Base-by-base conservation (phyloP, 495 filamentous ascomycete species). In the Aspergillus bridgeri region DNA sequence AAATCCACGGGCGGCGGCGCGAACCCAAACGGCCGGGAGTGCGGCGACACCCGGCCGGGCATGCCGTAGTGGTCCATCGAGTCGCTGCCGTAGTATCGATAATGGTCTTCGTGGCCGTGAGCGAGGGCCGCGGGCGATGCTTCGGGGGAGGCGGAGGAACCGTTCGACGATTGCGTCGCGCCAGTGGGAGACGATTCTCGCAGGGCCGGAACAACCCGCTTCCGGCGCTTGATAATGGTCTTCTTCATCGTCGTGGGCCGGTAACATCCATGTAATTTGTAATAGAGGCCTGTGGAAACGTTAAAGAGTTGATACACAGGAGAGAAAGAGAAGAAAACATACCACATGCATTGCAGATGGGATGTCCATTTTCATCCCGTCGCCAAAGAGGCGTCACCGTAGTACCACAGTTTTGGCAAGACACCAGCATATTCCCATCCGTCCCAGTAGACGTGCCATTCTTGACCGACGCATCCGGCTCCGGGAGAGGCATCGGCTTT, bases 331-430 rank as follows among this genome's bases (percentile, higher is more conserved):
- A 48, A 18, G 68, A 22, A 56, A 60, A 81, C 90, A 65, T 82
- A 96, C 94, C 94, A 73, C 94, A 98, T 53, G 94, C 94, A 76
- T 98, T 98, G 77, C 94, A 98, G 59, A 98, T 98, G 5, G 92
- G 96, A 77, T 97, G 91, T 15, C 95, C 95, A 62, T 85, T 85
- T 71, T 96, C 94, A 69, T 98, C 94, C 61, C 94, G 85, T 64
- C 94, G 82, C 94, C 94, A 99, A 24, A 99, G 77, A 13, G 94
- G 94, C 24, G 94, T 99, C 58, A 98, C 90, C 1, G 93, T 98
- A 42, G 95, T 99, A 18, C 88, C 90, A 72, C 94, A 99, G 66
- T 99, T 99, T 65, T 97, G 93, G 63, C 94, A 99, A 19, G 94
- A 91, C 52, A 96, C 88, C 23, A 97, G 82, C 23, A 95, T 84